Evolutionary conservation across 2,329 filamentous ascomycete species (phyloP).

Genomic region (Cladosporium sp.): DNA sequence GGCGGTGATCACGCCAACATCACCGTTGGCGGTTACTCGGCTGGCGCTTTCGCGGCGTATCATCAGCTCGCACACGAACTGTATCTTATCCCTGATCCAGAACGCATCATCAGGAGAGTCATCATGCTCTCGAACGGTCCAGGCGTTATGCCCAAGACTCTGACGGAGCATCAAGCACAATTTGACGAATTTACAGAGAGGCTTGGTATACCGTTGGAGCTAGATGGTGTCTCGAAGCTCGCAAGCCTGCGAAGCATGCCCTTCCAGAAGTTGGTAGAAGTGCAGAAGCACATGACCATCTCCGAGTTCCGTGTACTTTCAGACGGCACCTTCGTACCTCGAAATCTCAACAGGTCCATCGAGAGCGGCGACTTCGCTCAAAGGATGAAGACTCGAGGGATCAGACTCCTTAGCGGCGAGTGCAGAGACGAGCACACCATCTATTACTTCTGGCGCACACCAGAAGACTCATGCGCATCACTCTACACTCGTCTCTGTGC

Average conservation of each 20-base stretch:
- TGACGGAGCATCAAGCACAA: conserved; percentile 46
- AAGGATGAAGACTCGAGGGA: conserved; percentile 40
- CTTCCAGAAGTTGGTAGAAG: not conserved
- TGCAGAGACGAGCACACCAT: conserved; percentile 50
- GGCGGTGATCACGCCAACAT: conserved; percentile 49
- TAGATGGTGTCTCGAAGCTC: not conserved
- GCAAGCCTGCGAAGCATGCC: not conserved
- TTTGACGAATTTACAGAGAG: conserved; percentile 43
- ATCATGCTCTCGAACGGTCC: conserved; percentile 53
- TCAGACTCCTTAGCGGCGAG: conserved; percentile 52
- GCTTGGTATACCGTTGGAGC: not conserved
- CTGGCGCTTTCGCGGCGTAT: conserved; percentile 53
- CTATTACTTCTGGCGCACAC: conserved; percentile 49
- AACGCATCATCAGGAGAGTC: conserved; percentile 47
- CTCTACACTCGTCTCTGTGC: conserved; percentile 40
- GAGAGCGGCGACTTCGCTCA: conserved; percentile 46
- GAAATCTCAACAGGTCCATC: conserved; percentile 31
- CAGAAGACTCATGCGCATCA: conserved; percentile 38
- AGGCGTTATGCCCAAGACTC: conserved; percentile 51
- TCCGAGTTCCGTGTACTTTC: not conserved
- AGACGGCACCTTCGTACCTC: not conserved
- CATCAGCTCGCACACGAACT: conserved; percentile 46
- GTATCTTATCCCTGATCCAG: conserved; percentile 29
- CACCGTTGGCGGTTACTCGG: conserved; percentile 54
- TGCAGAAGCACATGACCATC: not conserved